A percentile compares a stretch with the other conserved stretches of the same genome.
phyloP scores from a whole-genome alignment of 768 basidiomycete genomes.

The Lactarius tabidus region DNA sequence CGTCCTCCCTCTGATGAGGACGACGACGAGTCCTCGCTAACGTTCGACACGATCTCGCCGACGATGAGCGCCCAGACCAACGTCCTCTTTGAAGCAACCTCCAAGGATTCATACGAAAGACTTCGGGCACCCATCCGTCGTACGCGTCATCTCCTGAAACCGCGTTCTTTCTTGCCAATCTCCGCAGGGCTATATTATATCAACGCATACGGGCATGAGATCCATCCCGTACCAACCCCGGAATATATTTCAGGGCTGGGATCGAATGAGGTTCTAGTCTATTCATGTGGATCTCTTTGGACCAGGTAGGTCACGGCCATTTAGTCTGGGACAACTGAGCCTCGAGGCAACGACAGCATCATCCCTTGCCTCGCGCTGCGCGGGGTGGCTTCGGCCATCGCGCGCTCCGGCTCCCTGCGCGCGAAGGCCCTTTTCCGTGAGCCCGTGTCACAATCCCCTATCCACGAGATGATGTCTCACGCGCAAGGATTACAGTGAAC shows the following conservation, averaged over 20 bases:
- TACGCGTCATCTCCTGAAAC: constrained; percentile 29
- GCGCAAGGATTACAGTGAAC: constrained; percentile 55
- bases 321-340: background rate
- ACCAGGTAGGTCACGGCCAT: constrained; percentile 55
- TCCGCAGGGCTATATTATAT: constrained; percentile 77
- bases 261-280: constrained; percentile 67
- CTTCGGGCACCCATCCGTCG: constrained; percentile 60
- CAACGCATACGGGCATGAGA: constrained; percentile 87
- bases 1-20: constrained; percentile 18
- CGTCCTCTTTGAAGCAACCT: constrained; percentile 56
- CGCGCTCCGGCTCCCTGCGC: constrained; percentile 61
- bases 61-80: constrained; percentile 50
- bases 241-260: constrained; percentile 65
- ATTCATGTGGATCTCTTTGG: constrained; percentile 93
- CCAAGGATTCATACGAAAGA: constrained; percentile 52
- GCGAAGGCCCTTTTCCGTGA: constrained; percentile 84
- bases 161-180: background rate
- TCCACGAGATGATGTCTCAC: background rate
- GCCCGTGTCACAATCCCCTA: constrained; percentile 30
- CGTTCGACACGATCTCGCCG: constrained; percentile 35
- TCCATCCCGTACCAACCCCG: constrained; percentile 84
- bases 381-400: constrained; percentile 75
- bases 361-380: constrained; percentile 88
- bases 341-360: constrained; percentile 45
- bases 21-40: constrained; percentile 29